phyloP scores from a whole-genome alignment of 2,329 filamentous ascomycete genomes.

The Sordariomycetes sp. region DNA sequence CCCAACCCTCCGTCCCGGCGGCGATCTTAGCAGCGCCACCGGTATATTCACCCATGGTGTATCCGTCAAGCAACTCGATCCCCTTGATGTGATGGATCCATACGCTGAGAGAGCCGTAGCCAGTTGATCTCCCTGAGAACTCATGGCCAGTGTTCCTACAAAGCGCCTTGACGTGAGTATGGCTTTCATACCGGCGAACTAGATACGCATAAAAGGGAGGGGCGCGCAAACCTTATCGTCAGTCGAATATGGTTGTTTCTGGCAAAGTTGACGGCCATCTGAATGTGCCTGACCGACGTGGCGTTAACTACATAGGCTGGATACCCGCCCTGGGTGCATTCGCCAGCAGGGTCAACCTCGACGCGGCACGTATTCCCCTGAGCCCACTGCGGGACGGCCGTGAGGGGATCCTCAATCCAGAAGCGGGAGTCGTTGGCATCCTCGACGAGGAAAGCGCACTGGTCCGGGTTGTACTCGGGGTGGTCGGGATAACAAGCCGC shows the following conservation, averaged over 20 bases:
- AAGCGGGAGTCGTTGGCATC: conserved; percentile 1
- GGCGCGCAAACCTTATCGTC: conserved; percentile 18
- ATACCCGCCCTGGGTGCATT: not conserved
- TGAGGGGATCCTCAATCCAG: not conserved
- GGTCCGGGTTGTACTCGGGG: conserved; percentile 27
- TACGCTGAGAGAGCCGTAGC: conserved; percentile 33
- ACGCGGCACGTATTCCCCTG: not conserved
- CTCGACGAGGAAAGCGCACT: conserved; percentile 25
- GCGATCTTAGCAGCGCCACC: conserved; percentile 10
- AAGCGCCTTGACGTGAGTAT: not conserved
- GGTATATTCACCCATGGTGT: conserved; percentile 9
- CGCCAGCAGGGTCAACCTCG: not conserved
- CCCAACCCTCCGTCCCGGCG: conserved; percentile 27
- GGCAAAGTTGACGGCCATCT: conserved; percentile 20
- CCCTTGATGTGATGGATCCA: conserved; percentile 37
- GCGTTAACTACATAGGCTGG: conserved; percentile 16
- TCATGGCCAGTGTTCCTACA: conserved; percentile 38
- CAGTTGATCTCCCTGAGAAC: conserved; percentile 39
- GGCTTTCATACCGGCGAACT: not conserved
- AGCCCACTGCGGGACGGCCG: not conserved
- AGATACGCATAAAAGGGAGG: not conserved
- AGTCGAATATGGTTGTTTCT: conserved; percentile 29
- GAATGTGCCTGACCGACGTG: conserved; percentile 10
- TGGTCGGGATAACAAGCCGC: conserved; percentile 34
- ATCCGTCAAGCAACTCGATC: conserved; percentile 22